These are phyloP conservation scores for Alternaria angustiovoidea DNA, from an alignment of 2,329 filamentous ascomycete species.

Conservation along the genomic window DNA sequence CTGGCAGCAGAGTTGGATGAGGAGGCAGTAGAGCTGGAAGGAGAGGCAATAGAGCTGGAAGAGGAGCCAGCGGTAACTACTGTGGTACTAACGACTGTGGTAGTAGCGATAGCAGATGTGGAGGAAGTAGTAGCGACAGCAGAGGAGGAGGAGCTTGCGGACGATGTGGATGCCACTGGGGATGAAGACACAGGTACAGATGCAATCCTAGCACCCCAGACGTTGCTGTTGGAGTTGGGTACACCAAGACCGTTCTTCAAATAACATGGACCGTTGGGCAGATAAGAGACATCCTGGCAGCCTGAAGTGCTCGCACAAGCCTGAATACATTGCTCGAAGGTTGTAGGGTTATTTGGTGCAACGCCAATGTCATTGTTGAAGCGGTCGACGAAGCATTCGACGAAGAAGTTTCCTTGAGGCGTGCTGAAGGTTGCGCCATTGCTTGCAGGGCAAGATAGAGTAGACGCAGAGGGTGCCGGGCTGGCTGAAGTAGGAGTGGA, in stretches of 20 bases:
- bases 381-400: conserved; percentile 23
- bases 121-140: neutral
- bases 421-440: conserved; percentile 16
- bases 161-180: neutral
- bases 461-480: neutral
- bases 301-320: conserved; percentile 8
- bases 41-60: conserved; percentile 1
- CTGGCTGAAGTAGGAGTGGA: conserved; percentile 4
- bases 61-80: neutral
- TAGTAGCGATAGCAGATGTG: neutral
- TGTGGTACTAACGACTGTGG: neutral
- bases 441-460: conserved; percentile 14
- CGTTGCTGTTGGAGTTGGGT: conserved; percentile 7
- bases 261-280: conserved; percentile 23
- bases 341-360: conserved; percentile 2
- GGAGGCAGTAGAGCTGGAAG: neutral
- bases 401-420: conserved; percentile 13
- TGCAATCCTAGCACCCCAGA: conserved; percentile 19
- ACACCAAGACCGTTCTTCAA: conserved; percentile 17
- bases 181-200: neutral
- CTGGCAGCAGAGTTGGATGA: conserved; percentile 1
- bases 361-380: conserved; percentile 12
- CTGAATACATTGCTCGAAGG: conserved; percentile 13
- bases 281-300: conserved; percentile 19
- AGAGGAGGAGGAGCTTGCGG: neutral